Conservation (phyloP, 768 basidiomycete genomes). For the Gyrodon lividus region DNA sequence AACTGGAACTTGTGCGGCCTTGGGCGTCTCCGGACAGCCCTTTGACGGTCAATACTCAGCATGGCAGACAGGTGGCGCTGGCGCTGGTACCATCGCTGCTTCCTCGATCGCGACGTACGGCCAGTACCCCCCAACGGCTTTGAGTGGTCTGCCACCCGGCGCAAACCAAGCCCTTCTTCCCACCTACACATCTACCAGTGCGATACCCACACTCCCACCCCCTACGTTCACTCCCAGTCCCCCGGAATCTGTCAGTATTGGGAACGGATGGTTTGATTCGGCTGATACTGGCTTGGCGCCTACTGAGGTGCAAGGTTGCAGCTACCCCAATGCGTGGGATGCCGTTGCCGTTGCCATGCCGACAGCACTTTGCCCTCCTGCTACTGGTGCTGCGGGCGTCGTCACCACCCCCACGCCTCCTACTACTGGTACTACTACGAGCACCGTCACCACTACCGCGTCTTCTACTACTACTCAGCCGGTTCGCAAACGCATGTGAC, state of each 20-base stretch:
- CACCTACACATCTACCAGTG: conserved; percentile 62
- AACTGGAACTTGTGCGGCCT: conserved; percentile 60
- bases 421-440: conserved; percentile 4
- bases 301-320: conserved; percentile 61
- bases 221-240: conserved; percentile 48
- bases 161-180: conserved; percentile 44
- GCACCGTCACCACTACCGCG: not conserved
- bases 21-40: conserved; percentile 42
- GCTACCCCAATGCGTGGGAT: conserved; percentile 64
- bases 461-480: too few relatives aligned
- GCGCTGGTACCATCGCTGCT: conserved; percentile 47
- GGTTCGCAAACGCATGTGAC: not conserved
- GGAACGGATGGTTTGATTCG: conserved; percentile 58
- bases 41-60: conserved; percentile 57
- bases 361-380: conserved; percentile 39
- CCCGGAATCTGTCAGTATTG: conserved; percentile 40
- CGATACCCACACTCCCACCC: conserved; percentile 55
- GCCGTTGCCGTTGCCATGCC: conserved; percentile 51
- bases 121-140: conserved; percentile 54
- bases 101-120: conserved; percentile 40
- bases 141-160: conserved; percentile 43
- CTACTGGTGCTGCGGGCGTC: not conserved
- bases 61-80: conserved; percentile 70
- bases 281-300: conserved; percentile 52
- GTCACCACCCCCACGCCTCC: conserved; percentile 4